Evolutionary conservation across 177 flowering plant genomes (phyloP).

Genomic region (Telopea speciosissima): DNA sequence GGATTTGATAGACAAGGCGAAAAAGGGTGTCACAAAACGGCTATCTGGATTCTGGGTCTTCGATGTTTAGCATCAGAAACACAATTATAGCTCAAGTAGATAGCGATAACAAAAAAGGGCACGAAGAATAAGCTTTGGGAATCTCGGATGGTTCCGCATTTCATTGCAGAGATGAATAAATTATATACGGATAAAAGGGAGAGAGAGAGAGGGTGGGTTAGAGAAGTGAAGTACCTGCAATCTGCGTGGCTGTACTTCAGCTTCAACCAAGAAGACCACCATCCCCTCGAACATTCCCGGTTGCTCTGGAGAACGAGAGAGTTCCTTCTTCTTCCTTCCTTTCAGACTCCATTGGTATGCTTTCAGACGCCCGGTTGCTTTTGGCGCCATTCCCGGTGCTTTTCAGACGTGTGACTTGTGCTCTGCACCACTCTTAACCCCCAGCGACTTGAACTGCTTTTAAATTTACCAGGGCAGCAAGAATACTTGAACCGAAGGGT

Average conservation of each 20-base stretch:
- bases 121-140: neutral
- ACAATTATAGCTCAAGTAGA: neutral
- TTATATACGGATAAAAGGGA: neutral
- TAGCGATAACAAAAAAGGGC: neutral
- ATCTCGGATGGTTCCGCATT: no score
- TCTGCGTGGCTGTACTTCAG: constrained; percentile 66
- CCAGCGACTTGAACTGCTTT: no score
- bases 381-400: no score
- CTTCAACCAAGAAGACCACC: constrained; percentile 51
- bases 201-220: neutral
- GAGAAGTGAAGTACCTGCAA: constrained; percentile 49
- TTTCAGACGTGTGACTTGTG: no score
- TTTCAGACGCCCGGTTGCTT: no score
- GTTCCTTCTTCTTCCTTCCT: constrained; percentile 15
- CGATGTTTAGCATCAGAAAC: neutral
- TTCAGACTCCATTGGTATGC: constrained; percentile 24
- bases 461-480: neutral
- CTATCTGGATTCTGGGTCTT: neutral
- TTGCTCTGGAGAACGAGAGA: constrained; percentile 27
- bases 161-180: no score
- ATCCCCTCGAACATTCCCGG: constrained; percentile 69
- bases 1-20: neutral
- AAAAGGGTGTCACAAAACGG: neutral
- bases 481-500: neutral
- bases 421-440: no score